Conservation (phyloP, 768 basidiomycete species). For the Lactarius sanguifluus region DNA sequence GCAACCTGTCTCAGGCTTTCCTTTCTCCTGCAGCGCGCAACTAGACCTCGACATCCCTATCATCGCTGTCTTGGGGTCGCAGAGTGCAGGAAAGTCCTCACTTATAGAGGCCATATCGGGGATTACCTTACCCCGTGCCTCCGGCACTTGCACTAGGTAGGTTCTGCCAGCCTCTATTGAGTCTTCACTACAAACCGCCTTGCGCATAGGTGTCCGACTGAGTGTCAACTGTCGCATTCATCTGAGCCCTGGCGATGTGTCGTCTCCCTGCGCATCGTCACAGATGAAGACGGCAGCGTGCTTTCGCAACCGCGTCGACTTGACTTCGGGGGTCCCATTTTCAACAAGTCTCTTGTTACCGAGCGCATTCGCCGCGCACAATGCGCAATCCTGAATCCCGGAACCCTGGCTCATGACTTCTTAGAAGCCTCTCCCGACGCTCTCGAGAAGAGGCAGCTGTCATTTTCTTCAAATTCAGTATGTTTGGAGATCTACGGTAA, state of each 20-base stretch:
- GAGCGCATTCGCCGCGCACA: conserved; percentile 68
- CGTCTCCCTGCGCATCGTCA: conserved; percentile 37
- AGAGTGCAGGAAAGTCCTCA: conserved; percentile 76
- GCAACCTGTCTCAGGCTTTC: conserved; percentile 12
- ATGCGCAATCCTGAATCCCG: conserved; percentile 63
- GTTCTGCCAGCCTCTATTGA: conserved; percentile 3
- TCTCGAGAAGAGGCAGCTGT: conserved; percentile 26
- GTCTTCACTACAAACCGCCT: not conserved
- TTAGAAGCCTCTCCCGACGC: conserved; percentile 41
- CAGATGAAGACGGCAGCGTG: conserved; percentile 32
- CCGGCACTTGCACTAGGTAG: conserved; percentile 77
- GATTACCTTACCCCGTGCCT: conserved; percentile 63
- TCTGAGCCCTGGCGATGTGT: conserved; percentile 37
- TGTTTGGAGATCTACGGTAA: conserved; percentile 41
- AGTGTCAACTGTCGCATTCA: conserved; percentile 37
- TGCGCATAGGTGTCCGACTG: conserved; percentile 39
- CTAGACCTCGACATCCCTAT: conserved; percentile 70
- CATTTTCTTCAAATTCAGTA: conserved; percentile 41
- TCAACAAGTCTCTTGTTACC: conserved; percentile 54
- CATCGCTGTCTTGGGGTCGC: conserved; percentile 70
- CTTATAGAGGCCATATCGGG: conserved; percentile 77
- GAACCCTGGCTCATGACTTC: conserved; percentile 37
- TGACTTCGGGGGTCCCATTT: conserved; percentile 43
- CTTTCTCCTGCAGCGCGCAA: conserved; percentile 49
- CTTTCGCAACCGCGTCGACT: conserved; percentile 39